A percentile compares a stretch with the other conserved stretches of the same genome.
Conservation (phyloP, 306 rosid species). For the Delonix regia region DNA sequence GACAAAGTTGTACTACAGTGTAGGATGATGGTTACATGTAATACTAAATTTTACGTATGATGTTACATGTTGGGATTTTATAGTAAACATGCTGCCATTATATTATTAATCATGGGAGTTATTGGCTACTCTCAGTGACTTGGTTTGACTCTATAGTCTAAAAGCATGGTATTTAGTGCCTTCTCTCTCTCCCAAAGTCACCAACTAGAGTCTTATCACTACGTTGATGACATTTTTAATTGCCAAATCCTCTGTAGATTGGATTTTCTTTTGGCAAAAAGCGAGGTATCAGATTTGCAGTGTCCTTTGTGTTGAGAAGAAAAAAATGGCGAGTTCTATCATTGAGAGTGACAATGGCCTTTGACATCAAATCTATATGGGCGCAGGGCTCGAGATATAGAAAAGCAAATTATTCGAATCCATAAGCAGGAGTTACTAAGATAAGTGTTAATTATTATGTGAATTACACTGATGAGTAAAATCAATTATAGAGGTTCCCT, state of each 20-base stretch:
- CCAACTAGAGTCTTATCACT: slow-evolving; percentile 24
- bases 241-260: background rate
- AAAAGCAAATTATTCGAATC: background rate
- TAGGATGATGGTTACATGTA: slow-evolving; percentile 21
- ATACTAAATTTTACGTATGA: slow-evolving; percentile 22
- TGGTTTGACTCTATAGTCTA: slow-evolving; percentile 36
- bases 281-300: background rate
- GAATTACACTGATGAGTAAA: background rate
- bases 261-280: background rate
- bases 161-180: slow-evolving; percentile 28
- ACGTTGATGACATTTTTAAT: slow-evolving; percentile 3
- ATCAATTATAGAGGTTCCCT: slow-evolving; percentile 20
- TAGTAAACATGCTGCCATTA: slow-evolving; percentile 13
- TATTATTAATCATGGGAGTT: slow-evolving; percentile 34
- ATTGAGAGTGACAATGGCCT: slow-evolving; percentile 25
- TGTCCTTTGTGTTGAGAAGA: background rate
- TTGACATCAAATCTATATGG: background rate
- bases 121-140: slow-evolving; percentile 36
- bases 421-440: background rate
- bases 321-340: slow-evolving; percentile 1
- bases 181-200: background rate
- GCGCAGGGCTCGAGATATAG: slow-evolving; percentile 31
- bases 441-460: background rate
- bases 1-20: slow-evolving; percentile 14
- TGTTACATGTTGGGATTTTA: slow-evolving; percentile 22